Evolutionary conservation across 176 grass and related monocot species (phyloP).

Genomic region (Puya raimondii): DNA sequence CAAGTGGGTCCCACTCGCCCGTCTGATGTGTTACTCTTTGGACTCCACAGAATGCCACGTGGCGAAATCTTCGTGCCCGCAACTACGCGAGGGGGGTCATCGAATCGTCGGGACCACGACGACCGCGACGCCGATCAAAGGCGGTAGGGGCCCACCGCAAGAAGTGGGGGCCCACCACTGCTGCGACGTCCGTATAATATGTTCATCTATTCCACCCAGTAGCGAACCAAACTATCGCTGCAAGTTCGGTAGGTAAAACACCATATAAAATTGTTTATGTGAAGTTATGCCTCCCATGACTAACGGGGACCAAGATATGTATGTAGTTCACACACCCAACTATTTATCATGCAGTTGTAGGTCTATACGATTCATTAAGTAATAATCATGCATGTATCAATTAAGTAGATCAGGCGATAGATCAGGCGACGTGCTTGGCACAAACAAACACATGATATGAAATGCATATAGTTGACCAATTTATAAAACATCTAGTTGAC

Average conservation of each 20-base stretch:
- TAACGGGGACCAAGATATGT: not conserved
- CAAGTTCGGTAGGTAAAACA: not conserved
- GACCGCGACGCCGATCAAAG: not conserved
- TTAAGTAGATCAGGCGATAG: no score
- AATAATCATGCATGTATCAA: no score
- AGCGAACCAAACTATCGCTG: not conserved
- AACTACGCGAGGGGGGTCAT: constrained; percentile 4
- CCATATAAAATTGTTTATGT: not conserved
- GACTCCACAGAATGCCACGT: not conserved
- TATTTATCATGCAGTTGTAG: not conserved
- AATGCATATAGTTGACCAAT: no score
- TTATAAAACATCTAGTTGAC: no score
- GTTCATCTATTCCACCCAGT: no score
- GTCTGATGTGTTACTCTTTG: not conserved
- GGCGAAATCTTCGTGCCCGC: constrained; percentile 6
- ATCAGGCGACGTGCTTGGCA: no score
- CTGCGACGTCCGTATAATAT: not conserved
- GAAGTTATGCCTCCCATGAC: not conserved
- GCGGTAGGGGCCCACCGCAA: not conserved
- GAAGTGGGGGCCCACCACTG: constrained; percentile 7
- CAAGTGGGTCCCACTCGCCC: not conserved
- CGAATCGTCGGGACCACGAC: constrained; percentile 18
- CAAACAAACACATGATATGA: no score
- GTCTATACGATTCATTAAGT: no score
- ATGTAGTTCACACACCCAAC: not conserved